phyloP scores from a whole-genome alignment of 2,329 filamentous ascomycete genomes.

The Penicillium sp. region DNA sequence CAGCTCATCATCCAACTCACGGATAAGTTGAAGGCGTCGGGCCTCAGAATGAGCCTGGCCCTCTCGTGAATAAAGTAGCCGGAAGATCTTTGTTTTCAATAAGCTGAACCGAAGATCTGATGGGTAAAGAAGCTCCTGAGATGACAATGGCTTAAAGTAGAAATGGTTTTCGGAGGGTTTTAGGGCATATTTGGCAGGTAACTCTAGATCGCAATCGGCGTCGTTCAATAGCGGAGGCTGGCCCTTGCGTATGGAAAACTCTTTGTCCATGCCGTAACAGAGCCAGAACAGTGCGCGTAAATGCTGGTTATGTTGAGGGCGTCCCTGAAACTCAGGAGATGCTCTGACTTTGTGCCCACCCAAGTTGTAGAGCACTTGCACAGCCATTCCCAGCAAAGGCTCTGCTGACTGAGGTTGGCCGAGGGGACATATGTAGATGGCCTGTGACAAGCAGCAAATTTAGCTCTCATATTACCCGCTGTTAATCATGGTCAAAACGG shows the following conservation, averaged over 20 bases:
- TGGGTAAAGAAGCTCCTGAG: constrained; percentile 22
- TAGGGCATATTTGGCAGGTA: constrained; percentile 19
- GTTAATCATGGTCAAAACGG: not conserved
- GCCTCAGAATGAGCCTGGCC: constrained; percentile 16
- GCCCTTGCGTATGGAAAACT: constrained; percentile 21
- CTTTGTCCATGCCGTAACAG: constrained; percentile 23
- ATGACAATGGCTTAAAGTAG: constrained; percentile 19
- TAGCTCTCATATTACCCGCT: not conserved
- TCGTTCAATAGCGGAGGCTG: constrained; percentile 23
- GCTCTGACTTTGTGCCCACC: constrained; percentile 15
- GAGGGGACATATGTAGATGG: constrained; percentile 18
- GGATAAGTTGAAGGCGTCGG: constrained; percentile 21
- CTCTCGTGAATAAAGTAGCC: constrained; percentile 19
- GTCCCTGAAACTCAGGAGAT: not conserved
- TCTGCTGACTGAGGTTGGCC: constrained; percentile 23
- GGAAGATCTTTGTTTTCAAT: constrained; percentile 25
- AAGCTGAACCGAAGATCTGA: constrained; percentile 24
- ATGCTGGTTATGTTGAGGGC: constrained; percentile 13
- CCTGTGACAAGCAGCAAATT: constrained; percentile 2
- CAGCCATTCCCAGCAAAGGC: constrained; percentile 20
- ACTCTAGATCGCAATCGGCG: constrained; percentile 22
- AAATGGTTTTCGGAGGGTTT: constrained; percentile 21
- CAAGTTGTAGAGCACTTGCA: constrained; percentile 22
- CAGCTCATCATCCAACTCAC: constrained; percentile 24
- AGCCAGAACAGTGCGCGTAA: constrained; percentile 26